These are phyloP conservation scores for Paecilomyces sp. DNA, from an alignment of 2,329 filamentous ascomycete species.

Conservation along the genomic window DNA sequence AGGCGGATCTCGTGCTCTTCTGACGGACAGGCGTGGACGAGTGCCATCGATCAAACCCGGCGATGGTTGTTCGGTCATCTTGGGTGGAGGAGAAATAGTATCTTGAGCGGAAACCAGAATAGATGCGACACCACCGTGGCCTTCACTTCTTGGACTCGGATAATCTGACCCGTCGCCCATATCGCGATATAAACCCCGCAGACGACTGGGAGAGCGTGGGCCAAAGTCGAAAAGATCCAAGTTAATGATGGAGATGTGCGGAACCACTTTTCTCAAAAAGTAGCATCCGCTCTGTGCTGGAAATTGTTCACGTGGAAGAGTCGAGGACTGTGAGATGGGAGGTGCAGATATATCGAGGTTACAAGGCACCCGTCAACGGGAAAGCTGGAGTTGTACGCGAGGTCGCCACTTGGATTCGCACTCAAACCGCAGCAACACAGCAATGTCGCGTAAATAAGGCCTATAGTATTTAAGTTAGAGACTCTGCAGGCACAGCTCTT, in stretches of 20 bases:
- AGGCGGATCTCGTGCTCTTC: slow-evolving; percentile 45
- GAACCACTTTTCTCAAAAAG: slow-evolving; percentile 7
- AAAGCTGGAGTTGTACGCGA: neutral
- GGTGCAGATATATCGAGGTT: slow-evolving; percentile 20
- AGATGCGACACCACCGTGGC: slow-evolving; percentile 25
- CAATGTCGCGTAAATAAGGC: neutral
- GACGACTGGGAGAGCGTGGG: slow-evolving; percentile 15
- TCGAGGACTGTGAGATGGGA: neutral
- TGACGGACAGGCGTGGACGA: slow-evolving; percentile 35
- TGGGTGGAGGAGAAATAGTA: slow-evolving; percentile 22
- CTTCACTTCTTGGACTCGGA: slow-evolving; percentile 38
- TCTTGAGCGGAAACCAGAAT: slow-evolving; percentile 29
- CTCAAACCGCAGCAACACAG: neutral
- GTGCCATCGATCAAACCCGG: slow-evolving; percentile 25
- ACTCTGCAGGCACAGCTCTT: neutral
- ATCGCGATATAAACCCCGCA: slow-evolving; percentile 25
- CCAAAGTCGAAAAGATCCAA: slow-evolving; percentile 5
- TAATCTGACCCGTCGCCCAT: slow-evolving; percentile 37
- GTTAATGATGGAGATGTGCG: slow-evolving; percentile 6
- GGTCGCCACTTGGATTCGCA: neutral
- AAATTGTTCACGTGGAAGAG: slow-evolving; percentile 5
- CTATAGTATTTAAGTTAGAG: neutral
- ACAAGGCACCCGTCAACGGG: slow-evolving; percentile 16
- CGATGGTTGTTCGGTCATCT: slow-evolving; percentile 28
- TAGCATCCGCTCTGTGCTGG: neutral